Evolutionary conservation across 106 monocot genomes (phyloP).

Genomic region (Platanthera guangdongensis): DNA sequence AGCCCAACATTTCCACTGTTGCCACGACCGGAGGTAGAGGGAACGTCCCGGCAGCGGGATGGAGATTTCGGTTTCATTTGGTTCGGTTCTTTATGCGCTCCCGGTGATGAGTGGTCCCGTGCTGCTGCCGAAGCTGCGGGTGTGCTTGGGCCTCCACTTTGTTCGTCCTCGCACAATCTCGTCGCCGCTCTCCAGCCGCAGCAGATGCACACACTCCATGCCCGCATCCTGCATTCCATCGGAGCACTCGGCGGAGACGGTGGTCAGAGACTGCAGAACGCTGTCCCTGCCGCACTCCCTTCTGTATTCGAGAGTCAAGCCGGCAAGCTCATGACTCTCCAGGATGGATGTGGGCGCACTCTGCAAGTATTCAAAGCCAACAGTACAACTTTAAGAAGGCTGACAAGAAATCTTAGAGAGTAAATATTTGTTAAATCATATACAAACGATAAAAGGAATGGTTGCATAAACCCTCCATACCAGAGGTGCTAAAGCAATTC

Average conservation of each 20-base stretch:
- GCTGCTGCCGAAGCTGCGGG: neutral
- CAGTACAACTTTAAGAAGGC: no score
- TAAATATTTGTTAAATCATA: no score
- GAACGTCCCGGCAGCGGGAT: neutral
- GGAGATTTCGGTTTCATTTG: neutral
- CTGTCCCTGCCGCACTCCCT: constrained; percentile 47
- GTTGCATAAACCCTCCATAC: no score
- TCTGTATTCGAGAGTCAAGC: constrained; percentile 55
- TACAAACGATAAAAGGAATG: no score
- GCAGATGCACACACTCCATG: constrained; percentile 50
- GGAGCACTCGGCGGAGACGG: constrained; percentile 26
- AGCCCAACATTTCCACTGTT: neutral
- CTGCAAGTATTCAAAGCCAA: constrained; percentile 7
- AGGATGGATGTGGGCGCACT: constrained; percentile 43
- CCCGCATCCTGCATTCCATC: constrained; percentile 6
- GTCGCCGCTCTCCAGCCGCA: constrained; percentile 56
- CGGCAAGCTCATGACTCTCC: constrained; percentile 48
- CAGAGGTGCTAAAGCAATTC: no score
- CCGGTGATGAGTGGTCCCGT: neutral
- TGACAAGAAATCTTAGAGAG: no score
- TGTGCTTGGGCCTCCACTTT: constrained; percentile 50
- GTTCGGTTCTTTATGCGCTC: neutral
- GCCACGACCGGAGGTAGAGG: neutral
- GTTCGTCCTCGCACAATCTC: constrained; percentile 73
- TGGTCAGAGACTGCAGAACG: constrained; percentile 55